Base-by-base conservation (phyloP, 1,139 yeast genomes). In the Citeromyces hawaiiensis region DNA sequence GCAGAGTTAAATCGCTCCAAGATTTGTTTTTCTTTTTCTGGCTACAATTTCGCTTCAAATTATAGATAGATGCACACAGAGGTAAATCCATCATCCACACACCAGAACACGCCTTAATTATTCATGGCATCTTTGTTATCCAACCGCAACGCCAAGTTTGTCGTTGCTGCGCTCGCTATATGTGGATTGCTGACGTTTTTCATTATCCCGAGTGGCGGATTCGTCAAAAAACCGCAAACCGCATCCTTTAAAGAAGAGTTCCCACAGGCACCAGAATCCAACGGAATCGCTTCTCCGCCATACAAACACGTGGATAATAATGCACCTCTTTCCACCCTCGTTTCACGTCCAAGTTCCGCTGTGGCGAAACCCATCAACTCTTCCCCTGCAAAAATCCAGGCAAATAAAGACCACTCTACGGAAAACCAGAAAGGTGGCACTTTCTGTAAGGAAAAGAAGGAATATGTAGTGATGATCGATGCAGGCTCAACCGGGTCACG, bases 401-500 rank as follows among this genome's bases (percentile, higher is more conserved):
- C 35, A 10, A n/a, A 17, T 11, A 14, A 7, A 3, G 19, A 17
- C 10, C 16, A 18, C 17, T 17, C 36, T n/a, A n/a, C 15, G 32
- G 6, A 7, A 31, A 19, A 11, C 25, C 29, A 5, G 15, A 36
- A 25, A 16, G 29, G 29, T 17, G 15, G 29, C 17, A 16, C 37
- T 13, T n/a, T 14, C 9, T 47, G 49, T 33, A 38, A 39, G 5
- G 33, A 42, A 2, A 47, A 47, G 25, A 50, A 51, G 30, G 52
- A 76, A 53, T 79, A 68, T 47, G 96, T 88, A 31, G 73, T 91
- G 23, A 86, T 91, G 95, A 68, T 91, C 40, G 98, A 91, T 62
- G 98, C 97, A 2, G 98, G 98, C 11, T 86, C 96, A 2, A 82
- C 95, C 6, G 98, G 98, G 27, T 87, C 96, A 19, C 78, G 98